Evolutionary conservation across 805 yeast genomes (phyloP).

Genomic region (Lachancea kluyveri): DNA sequence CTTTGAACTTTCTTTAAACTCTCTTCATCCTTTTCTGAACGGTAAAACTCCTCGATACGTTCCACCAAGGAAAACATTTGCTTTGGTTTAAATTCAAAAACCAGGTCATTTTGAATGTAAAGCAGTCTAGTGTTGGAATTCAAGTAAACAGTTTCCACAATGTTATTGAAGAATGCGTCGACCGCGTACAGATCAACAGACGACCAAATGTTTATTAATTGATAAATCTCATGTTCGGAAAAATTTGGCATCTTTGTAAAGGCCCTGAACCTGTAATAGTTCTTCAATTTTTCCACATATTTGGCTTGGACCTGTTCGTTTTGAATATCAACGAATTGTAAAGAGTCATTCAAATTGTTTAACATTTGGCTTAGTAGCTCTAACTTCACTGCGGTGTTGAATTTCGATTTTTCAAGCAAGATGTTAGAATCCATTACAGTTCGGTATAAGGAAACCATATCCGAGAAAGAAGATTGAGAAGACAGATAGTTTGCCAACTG

Average conservation of each 20-base stretch:
- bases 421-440: conserved; percentile 1
- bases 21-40: conserved; percentile 11
- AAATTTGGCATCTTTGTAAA: conserved; percentile 20
- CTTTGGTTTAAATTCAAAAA: conserved; percentile 15
- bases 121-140: conserved; percentile 15
- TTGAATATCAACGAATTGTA: conserved; percentile 12
- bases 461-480: conserved; percentile 15
- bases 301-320: conserved; percentile 5
- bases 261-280: conserved; percentile 23
- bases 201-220: conserved; percentile 21
- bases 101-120: conserved; percentile 15
- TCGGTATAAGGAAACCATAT: conserved; percentile 12
- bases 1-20: conserved; percentile 14
- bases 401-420: background rate
- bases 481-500: conserved; percentile 27
- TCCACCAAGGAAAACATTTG: conserved; percentile 11
- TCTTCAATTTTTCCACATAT: conserved; percentile 15
- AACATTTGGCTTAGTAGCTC: conserved; percentile 24
- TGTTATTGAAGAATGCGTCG: conserved; percentile 25
- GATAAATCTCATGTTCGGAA: conserved; percentile 13
- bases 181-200: conserved; percentile 14
- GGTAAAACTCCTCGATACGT: conserved; percentile 11
- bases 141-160: conserved; percentile 26
- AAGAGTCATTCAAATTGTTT: conserved; percentile 21
- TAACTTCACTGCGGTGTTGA: conserved; percentile 5